phyloP scores from a whole-genome alignment of 2,329 filamentous ascomycete genomes.

The Basipetospora chlamydospora region DNA sequence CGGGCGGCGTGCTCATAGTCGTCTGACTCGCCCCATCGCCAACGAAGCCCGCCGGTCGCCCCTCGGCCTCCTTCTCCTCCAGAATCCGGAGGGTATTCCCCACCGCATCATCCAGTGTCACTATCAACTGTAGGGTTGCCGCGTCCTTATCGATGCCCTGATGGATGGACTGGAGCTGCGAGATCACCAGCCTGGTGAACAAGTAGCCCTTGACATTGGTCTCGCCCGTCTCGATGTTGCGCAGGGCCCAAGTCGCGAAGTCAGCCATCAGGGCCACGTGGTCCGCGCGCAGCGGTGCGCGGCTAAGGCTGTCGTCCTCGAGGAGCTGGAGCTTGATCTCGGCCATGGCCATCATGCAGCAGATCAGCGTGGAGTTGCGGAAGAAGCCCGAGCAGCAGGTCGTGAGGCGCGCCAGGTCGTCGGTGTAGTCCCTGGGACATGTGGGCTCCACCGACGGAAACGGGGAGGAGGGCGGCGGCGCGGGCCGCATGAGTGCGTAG shows the following conservation, averaged over 20 bases:
- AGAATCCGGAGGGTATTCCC: too few species aligned
- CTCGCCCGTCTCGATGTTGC: conserved; percentile 30
- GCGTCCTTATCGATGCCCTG: too few species aligned
- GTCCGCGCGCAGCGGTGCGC: conserved; percentile 21
- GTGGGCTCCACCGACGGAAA: conserved; percentile 5
- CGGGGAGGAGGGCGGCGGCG: conserved; percentile 8
- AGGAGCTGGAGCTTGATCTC: conserved; percentile 25
- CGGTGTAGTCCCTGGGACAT: conserved; percentile 8
- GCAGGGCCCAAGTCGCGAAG: conserved; percentile 22
- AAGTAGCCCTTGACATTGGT: conserved; percentile 40
- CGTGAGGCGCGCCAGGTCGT: conserved; percentile 22
- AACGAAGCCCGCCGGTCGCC: too few species aligned
- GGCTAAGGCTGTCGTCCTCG: conserved; percentile 24
- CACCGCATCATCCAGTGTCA: too few species aligned
- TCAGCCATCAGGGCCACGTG: conserved; percentile 27
- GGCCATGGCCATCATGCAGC: conserved; percentile 20
- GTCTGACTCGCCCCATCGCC: too few species aligned
- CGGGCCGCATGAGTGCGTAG: conserved; percentile 16
- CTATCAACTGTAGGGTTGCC: too few species aligned
- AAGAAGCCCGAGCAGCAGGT: conserved; percentile 26
- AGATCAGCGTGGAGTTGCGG: conserved; percentile 18
- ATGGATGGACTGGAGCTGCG: too few species aligned
- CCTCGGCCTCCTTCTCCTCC: too few species aligned
- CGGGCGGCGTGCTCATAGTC: too few species aligned
- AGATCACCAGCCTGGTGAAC: conserved; percentile 21